Conservation (phyloP, 2,329 filamentous ascomycete genomes). For the Fusarium penzigii region DNA sequence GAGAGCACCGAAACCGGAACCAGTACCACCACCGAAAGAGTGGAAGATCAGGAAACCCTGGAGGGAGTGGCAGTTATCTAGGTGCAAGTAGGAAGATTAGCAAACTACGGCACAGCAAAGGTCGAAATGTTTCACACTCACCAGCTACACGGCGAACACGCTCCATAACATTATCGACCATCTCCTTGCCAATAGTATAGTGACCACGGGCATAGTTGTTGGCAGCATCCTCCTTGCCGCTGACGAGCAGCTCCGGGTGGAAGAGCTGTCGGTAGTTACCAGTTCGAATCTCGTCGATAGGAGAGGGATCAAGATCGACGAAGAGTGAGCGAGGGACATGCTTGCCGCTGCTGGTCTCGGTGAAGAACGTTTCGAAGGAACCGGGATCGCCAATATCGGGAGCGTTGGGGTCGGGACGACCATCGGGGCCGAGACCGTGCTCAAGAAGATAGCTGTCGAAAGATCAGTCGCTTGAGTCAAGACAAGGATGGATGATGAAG, state of each 20-base stretch:
- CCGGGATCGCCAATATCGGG: slow-evolving; percentile 62
- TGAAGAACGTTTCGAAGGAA: slow-evolving; percentile 74
- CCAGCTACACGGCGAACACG: slow-evolving; percentile 69
- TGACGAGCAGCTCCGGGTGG: slow-evolving; percentile 72
- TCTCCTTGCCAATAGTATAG: slow-evolving; percentile 77
- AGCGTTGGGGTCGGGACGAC: slow-evolving; percentile 61
- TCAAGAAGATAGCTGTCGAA: slow-evolving; percentile 66
- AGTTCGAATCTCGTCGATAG: slow-evolving; percentile 73
- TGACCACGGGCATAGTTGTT: slow-evolving; percentile 78
- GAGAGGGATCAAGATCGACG: slow-evolving; percentile 71
- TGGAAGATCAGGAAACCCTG: slow-evolving; percentile 76
- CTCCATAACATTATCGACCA: slow-evolving; percentile 70
- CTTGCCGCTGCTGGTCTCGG: slow-evolving; percentile 70
- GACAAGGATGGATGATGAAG: slow-evolving; percentile 6
- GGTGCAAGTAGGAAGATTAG: slow-evolving; percentile 18
- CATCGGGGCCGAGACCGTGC: slow-evolving; percentile 68
- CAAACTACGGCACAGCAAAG: neutral
- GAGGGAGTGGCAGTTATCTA: slow-evolving; percentile 72
- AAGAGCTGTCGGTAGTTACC: slow-evolving; percentile 68
- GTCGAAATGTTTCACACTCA: slow-evolving; percentile 38
- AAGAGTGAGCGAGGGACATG: slow-evolving; percentile 73
- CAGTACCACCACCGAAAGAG: slow-evolving; percentile 73
- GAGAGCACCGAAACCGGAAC: slow-evolving; percentile 71
- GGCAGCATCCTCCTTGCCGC: slow-evolving; percentile 75
- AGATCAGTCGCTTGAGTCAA: slow-evolving; percentile 21